Evolutionary conservation across 2,329 filamentous ascomycete genomes (phyloP), one percentile per base, ranked within the genome.

Genomic region (Cercospora brassicicola): DNA sequence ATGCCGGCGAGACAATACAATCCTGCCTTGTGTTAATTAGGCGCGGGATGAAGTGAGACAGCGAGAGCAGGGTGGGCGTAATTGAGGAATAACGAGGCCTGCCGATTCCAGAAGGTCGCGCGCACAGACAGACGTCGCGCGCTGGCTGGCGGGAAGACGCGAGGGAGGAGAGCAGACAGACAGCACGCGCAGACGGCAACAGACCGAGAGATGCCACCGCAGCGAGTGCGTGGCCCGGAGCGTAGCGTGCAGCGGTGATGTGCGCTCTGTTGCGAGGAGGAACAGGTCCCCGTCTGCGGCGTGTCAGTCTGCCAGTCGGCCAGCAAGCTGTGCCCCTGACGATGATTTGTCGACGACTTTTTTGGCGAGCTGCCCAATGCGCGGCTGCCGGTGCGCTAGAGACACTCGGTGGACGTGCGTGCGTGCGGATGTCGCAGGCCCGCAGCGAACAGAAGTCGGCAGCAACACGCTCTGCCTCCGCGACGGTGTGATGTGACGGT

Each of bases 21-120:
- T 62, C 59, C 53, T 61, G 64, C 65, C 69, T 69, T 64, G 66
- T 69, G 72, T 69, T 69, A 71, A 72, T 69, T 69, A 71, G 62
- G 65, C 68, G 66, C 62, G 64, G 69, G 67, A 72, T 71, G 63
- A 72, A 68, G 71, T 70, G 69, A 73, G 73, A 72, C 67, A 71
- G 62, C 57, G 63, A 59, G 15, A 63, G 65, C 64, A 61, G 70
- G 65, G 62, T 42, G 55, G 61, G 61, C 53, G 68, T 66, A 67
- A 69, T 64, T 70, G 70, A 69, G 66, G 61, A 66, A 67, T 68
- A 64, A 65, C 42, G 62, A 65, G 39, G 42, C 61, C 66, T 66
- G 62, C 70, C 69, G 70, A 64, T 66, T 66, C 64, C 68, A 70
- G 70, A 68, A 71, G 65, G 70, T 70, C 65, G 68, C 62, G 66